A percentile compares a stretch with the other conserved stretches of the same genome.
Conservation (phyloP, 2,329 filamentous ascomycete species). For the Exophiala xenobiotica region DNA sequence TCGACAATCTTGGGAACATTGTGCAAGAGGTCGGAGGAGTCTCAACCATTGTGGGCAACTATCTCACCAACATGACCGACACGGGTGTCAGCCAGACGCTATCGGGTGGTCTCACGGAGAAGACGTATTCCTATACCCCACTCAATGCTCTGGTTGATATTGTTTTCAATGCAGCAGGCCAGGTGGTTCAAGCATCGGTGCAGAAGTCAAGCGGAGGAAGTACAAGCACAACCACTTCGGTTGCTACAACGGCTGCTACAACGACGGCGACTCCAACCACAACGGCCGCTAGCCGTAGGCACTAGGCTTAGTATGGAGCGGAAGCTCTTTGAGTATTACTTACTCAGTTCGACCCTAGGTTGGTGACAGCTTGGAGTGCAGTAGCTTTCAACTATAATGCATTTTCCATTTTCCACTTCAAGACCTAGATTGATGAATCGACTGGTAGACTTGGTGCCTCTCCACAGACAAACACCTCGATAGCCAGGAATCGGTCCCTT, state of each 20-base stretch:
- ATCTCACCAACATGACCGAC: slow-evolving; percentile 58
- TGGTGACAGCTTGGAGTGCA: too few species aligned
- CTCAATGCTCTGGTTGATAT: slow-evolving; percentile 56
- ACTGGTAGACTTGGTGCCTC: too few species aligned
- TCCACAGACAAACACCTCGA: too few species aligned
- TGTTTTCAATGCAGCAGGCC: slow-evolving; percentile 55
- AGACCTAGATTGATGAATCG: too few species aligned
- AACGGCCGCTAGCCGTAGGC: too few species aligned
- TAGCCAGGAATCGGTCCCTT: too few species aligned
- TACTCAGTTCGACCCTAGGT: too few species aligned
- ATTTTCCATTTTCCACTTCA: too few species aligned
- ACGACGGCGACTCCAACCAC: slow-evolving; percentile 5
- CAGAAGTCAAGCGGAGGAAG: slow-evolving; percentile 13
- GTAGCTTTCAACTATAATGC: too few species aligned
- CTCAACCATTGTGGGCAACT: slow-evolving; percentile 59
- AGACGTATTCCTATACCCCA: slow-evolving; percentile 53
- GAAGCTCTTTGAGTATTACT: too few species aligned
- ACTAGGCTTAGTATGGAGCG: too few species aligned
- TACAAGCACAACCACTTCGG: slow-evolving; percentile 5
- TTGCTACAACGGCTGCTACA: slow-evolving; percentile 8
- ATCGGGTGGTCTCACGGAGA: slow-evolving; percentile 42
- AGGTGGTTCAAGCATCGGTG: slow-evolving; percentile 51
- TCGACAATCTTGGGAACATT: slow-evolving; percentile 64
- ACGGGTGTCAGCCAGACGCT: slow-evolving; percentile 33
- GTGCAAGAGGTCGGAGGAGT: slow-evolving; percentile 59